A percentile compares a stretch with the other conserved stretches of the same genome.
Evolutionary conservation across 768 basidiomycete species (phyloP).

Genomic region (Hypholoma fasciculare): DNA sequence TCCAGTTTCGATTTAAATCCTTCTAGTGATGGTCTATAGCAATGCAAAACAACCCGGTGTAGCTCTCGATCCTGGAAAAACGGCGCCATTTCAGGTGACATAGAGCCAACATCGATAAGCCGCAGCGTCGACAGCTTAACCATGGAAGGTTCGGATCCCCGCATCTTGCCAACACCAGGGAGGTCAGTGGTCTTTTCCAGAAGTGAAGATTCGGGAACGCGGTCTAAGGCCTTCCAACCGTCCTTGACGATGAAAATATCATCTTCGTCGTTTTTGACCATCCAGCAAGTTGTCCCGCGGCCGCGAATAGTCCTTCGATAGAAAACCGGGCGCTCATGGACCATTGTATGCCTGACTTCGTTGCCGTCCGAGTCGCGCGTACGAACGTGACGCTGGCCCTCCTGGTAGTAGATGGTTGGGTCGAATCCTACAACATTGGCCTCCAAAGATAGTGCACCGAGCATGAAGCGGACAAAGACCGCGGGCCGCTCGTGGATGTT

Average conservation of each 20-base stretch:
- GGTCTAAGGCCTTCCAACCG: not conserved
- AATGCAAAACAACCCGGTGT: conserved; percentile 1
- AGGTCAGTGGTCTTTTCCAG: not conserved
- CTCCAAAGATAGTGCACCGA: conserved; percentile 14
- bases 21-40: not conserved
- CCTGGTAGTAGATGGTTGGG: conserved; percentile 15
- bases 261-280: not conserved
- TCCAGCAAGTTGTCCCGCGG: conserved; percentile 22
- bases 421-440: conserved; percentile 19
- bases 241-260: conserved; percentile 14
- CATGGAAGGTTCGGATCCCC: not conserved
- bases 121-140: not conserved
- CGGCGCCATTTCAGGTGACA: not conserved
- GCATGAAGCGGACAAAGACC: conserved; percentile 18
- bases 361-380: not conserved
- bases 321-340: conserved; percentile 1
- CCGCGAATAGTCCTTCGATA: conserved; percentile 14
- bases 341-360: not conserved
- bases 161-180: conserved; percentile 3
- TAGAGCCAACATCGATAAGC: not conserved
- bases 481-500: conserved; percentile 15
- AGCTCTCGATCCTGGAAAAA: not conserved
- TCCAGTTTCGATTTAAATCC: not conserved
- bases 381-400: conserved; percentile 1
- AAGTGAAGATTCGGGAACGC: not conserved